Percentiles rank a stretch among this genome's conserved stretches.
Conservation (phyloP, 257 asterid species). For the Leonotis leonurus region DNA sequence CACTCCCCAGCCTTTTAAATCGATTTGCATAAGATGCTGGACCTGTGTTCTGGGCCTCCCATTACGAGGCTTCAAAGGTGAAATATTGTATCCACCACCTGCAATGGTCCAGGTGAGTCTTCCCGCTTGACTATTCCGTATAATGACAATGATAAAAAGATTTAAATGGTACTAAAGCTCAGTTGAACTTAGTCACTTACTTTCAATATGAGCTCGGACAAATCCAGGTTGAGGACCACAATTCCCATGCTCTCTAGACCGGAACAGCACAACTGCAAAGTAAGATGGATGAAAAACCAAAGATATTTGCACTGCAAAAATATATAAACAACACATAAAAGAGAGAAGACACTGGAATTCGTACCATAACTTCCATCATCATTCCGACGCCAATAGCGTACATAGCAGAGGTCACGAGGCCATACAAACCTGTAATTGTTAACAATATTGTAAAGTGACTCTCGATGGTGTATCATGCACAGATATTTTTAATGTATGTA, state of each 20-base stretch:
- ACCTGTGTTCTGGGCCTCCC: constrained; percentile 95
- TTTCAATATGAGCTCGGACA: constrained; percentile 89
- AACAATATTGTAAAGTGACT: constrained; percentile 9
- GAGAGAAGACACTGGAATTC: constrained; percentile 10
- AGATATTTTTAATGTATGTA: not conserved
- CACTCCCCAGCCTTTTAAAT: constrained; percentile 96
- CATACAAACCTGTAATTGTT: constrained; percentile 65
- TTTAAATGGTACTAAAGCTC: constrained; percentile 19
- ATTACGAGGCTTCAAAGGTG: constrained; percentile 69
- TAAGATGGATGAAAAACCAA: constrained; percentile 17
- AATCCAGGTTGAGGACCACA: constrained; percentile 92
- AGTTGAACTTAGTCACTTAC: constrained; percentile 51
- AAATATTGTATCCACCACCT: constrained; percentile 97
- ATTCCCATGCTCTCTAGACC: constrained; percentile 87
- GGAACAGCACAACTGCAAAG: constrained; percentile 83
- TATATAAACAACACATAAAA: constrained; percentile 12
- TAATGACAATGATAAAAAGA: too few species aligned
- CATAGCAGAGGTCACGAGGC: constrained; percentile 99
- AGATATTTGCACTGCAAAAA: constrained; percentile 7
- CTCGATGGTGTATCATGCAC: not conserved
- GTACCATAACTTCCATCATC: constrained; percentile 99
- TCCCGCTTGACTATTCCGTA: constrained; percentile 13
- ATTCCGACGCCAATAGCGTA: constrained; percentile 97
- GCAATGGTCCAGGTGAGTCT: constrained; percentile 19
- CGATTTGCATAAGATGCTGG: constrained; percentile 97